Base-by-base conservation (phyloP, 345 rosid species). In the Eucalyptus sideroxylon region DNA sequence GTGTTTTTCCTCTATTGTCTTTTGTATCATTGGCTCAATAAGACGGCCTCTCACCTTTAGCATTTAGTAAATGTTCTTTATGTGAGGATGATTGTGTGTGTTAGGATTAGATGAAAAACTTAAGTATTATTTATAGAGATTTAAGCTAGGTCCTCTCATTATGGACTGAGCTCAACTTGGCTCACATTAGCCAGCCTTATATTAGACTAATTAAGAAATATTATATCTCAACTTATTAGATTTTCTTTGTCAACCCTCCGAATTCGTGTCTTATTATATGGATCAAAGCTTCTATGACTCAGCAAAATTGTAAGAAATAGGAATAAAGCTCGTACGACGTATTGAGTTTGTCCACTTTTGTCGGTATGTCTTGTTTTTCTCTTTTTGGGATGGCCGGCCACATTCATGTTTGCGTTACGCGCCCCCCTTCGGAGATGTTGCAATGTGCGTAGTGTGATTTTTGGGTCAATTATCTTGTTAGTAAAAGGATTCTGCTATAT, bases 131-230 rank as follows among this genome's bases (percentile, higher is more conserved):
- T 50, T 50, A 50, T 50, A 50, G 8, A 50, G 19, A 16, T 50
- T 50, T 50, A 1, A 50, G 53, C 3, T 50, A 50, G 21, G 21
- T 50, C 0, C 3, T 50, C 4, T 50, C 8, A 50, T 50, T 50
- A 50, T 50, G 0, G 53, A 50, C 2, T 4, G 53, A 8, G 8
- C 19, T 50, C 19, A 50, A 50, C 3, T 50, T 50, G 8, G 19
- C 7, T 4, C 19, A 50, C 0, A 50, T 0, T 50, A 50, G 1
- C 7, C 0, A 16, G 21, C 0, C 7, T 50, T 1, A 50, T 50
- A 50, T 50, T 50, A 50, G 21, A 50, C 19, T 50, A 50, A 16
- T 50, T 3, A 16, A 6, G 53, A 16, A 50, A 50, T 1, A 16
- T 50, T 50, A 1, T 50, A 50, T 50, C 1, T 6, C 7, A 16